Evolutionary conservation across 345 rosid species (phyloP).

Genomic region (Microthlaspi erraticum): DNA sequence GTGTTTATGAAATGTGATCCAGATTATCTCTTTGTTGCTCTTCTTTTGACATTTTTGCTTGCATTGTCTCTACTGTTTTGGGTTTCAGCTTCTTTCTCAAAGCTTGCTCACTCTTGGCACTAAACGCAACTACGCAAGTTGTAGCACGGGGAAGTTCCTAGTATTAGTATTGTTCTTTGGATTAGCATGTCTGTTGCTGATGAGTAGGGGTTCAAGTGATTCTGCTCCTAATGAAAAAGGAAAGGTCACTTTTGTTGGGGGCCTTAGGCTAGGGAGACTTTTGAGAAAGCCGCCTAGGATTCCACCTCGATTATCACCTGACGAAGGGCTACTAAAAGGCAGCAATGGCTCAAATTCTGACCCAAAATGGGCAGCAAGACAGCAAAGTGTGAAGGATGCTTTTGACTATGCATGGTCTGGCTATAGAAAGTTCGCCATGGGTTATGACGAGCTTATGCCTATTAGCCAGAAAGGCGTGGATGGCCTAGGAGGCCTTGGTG

Average conservation of each 20-base stretch:
- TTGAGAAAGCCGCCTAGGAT: conserved; percentile 85
- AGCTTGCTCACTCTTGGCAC: conserved; percentile 57
- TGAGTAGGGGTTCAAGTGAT: conserved; percentile 52
- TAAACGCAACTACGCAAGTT: conserved; percentile 64
- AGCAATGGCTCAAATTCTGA: conserved; percentile 45
- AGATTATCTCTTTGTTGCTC: conserved; percentile 8
- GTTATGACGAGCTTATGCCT: conserved; percentile 95
- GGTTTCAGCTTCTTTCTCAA: conserved; percentile 71
- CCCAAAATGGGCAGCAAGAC: conserved; percentile 69
- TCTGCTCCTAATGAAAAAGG: conserved; percentile 46
- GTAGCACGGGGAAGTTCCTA: conserved; percentile 89
- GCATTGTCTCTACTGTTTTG: conserved; percentile 24
- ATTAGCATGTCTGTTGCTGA: conserved; percentile 61
- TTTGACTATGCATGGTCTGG: conserved; percentile 96
- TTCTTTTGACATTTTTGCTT: conserved; percentile 18
- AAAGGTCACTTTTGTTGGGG: conserved; percentile 46
- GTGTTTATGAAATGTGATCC: conserved; percentile 9
- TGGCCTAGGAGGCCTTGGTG: conserved; percentile 97
- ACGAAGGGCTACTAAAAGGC: conserved; percentile 53
- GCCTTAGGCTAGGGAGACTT: conserved; percentile 57
- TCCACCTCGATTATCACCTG: conserved; percentile 87
- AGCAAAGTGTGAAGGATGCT: conserved; percentile 78
- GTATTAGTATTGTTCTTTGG: conserved; percentile 70
- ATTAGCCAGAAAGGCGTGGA: conserved; percentile 70
- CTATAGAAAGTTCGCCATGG: conserved; percentile 85